These are phyloP conservation scores for Alternaria alternata DNA, from an alignment of 2,329 filamentous ascomycete genomes.

Conservation along the genomic window DNA sequence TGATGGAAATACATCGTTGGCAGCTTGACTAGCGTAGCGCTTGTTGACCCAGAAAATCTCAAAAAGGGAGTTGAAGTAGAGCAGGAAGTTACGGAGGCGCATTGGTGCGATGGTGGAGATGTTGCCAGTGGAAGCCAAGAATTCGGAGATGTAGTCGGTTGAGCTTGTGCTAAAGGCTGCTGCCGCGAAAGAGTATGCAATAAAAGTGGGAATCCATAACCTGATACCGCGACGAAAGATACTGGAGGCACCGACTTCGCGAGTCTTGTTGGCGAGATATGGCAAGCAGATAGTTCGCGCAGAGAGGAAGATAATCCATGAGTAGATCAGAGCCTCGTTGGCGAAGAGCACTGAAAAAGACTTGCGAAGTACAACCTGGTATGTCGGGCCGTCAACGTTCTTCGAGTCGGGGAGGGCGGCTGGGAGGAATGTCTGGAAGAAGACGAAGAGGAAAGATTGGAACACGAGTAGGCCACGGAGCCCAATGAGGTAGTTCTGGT, in stretches of 20 bases:
- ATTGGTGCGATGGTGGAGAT: constrained; percentile 46
- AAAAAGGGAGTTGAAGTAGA: constrained; percentile 58
- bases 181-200: constrained; percentile 52
- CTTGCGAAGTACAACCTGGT: constrained; percentile 55
- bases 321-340: constrained; percentile 57
- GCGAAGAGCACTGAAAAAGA: constrained; percentile 57
- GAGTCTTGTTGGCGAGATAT: constrained; percentile 51
- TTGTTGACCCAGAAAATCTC: constrained; percentile 57
- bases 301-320: constrained; percentile 57
- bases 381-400: constrained; percentile 49
- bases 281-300: constrained; percentile 55
- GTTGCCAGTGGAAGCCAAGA: constrained; percentile 51
- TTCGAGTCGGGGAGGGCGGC: constrained; percentile 49
- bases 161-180: constrained; percentile 44
- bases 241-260: constrained; percentile 49
- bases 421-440: constrained; percentile 57
- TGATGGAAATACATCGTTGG: constrained; percentile 54
- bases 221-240: constrained; percentile 55
- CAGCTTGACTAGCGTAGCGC: constrained; percentile 51
- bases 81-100: constrained; percentile 49
- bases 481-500: constrained; percentile 53
- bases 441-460: constrained; percentile 56
- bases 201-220: constrained; percentile 53
- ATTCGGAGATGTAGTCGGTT: constrained; percentile 49
- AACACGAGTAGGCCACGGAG: constrained; percentile 56